Evolutionary conservation across 1,284 basidiomycete genomes (phyloP).

Genomic region (Ceratobasidium sp.): DNA sequence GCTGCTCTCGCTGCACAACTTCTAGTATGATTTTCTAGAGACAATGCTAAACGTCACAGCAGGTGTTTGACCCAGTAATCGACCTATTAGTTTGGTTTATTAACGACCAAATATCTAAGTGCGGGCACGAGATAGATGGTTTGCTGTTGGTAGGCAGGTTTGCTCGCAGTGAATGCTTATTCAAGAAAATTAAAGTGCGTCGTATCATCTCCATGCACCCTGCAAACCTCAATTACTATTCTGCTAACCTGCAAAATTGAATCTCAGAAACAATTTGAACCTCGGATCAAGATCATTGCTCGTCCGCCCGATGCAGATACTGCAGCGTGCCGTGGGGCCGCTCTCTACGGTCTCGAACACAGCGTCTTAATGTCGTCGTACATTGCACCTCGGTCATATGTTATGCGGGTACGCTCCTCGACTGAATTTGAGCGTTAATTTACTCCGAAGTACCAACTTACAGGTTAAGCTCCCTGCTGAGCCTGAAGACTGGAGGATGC

Average conservation of each 20-base stretch:
- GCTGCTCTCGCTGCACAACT: slow-evolving; percentile 57
- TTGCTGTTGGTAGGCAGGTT: slow-evolving; percentile 87
- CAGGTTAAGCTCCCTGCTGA: slow-evolving; percentile 87
- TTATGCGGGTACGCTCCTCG: slow-evolving; percentile 74
- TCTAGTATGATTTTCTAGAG: background rate
- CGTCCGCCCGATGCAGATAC: slow-evolving; percentile 85
- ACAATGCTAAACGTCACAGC: background rate
- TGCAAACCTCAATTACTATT: no score
- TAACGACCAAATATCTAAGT: slow-evolving; percentile 74
- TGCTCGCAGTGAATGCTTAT: slow-evolving; percentile 83
- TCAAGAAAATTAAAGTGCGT: slow-evolving; percentile 55
- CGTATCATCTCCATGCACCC: no score
- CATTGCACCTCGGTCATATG: background rate
- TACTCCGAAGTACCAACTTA: background rate
- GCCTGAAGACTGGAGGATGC: slow-evolving; percentile 78
- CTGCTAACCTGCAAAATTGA: no score
- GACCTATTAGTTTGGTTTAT: slow-evolving; percentile 77
- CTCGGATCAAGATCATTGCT: slow-evolving; percentile 75
- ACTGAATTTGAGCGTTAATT: background rate
- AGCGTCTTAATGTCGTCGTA: background rate
- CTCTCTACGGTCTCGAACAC: background rate
- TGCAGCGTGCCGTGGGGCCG: slow-evolving; percentile 63
- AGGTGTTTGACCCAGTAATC: slow-evolving; percentile 8
- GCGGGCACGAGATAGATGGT: slow-evolving; percentile 77
- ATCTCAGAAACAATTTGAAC: slow-evolving; percentile 71